phyloP scores from a whole-genome alignment of 495 filamentous ascomycete species.

The Hyaloscypha variabilis region DNA sequence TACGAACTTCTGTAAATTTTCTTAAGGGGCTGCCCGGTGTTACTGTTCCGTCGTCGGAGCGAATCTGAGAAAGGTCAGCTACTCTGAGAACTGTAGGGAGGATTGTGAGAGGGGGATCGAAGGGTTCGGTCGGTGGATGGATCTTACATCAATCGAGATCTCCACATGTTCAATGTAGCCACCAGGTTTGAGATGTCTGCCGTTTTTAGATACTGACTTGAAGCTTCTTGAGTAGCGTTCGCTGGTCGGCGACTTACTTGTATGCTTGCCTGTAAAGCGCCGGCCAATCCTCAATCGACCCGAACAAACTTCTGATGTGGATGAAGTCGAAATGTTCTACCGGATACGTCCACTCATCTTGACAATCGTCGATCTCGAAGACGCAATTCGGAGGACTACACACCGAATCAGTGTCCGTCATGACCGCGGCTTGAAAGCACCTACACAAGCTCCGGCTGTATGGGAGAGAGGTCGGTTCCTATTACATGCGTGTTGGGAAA shows the following conservation, averaged over 20 bases:
- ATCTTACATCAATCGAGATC: slow-evolving; percentile 33
- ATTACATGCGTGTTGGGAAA: slow-evolving; percentile 55
- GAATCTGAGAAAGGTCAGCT: slow-evolving; percentile 17
- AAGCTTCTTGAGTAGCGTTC: too few relatives aligned
- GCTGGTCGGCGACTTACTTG: slow-evolving; percentile 14
- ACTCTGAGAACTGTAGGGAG: neutral
- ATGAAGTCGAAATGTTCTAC: slow-evolving; percentile 52
- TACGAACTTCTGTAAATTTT: slow-evolving; percentile 16
- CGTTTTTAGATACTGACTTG: neutral
- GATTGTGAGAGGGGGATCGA: neutral
- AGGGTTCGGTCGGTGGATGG: too few relatives aligned
- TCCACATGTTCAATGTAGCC: slow-evolving; percentile 58
- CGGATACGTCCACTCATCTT: slow-evolving; percentile 55
- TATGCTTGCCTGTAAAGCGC: slow-evolving; percentile 23
- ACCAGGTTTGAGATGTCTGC: slow-evolving; percentile 45
- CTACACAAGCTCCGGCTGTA: slow-evolving; percentile 48
- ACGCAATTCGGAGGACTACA: slow-evolving; percentile 49
- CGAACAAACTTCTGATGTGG: slow-evolving; percentile 51
- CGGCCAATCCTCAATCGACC: slow-evolving; percentile 41
- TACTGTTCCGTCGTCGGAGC: slow-evolving; percentile 25
- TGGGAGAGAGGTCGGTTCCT: slow-evolving; percentile 55
- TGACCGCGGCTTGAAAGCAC: too few relatives aligned
- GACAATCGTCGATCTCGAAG: slow-evolving; percentile 58
- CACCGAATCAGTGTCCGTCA: neutral
- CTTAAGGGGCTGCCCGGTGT: slow-evolving; percentile 7